Evolutionary conservation across 352 stramenopile genomes (phyloP).

Genomic region (Globisporangium nunn): DNA sequence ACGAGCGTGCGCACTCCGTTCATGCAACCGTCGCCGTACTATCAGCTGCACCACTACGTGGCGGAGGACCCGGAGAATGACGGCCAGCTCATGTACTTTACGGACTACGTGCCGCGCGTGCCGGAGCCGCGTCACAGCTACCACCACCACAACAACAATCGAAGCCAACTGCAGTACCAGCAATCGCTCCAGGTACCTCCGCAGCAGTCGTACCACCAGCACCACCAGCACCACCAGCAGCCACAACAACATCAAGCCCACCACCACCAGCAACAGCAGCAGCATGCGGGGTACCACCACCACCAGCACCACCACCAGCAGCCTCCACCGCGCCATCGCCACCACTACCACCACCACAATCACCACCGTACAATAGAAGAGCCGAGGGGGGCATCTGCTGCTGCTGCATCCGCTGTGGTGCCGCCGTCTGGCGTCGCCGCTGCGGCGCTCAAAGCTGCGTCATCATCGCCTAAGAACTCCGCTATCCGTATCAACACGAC

Average conservation of each 20-base stretch:
- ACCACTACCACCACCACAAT: constrained; percentile 16
- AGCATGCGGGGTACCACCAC: constrained; percentile 16
- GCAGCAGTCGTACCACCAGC: constrained; percentile 13
- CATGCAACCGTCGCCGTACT: constrained; percentile 27
- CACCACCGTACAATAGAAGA: constrained; percentile 38
- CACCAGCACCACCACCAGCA: constrained; percentile 4
- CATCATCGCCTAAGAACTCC: constrained; percentile 14
- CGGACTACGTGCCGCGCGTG: constrained; percentile 41
- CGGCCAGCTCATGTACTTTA: constrained; percentile 76
- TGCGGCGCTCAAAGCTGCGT: constrained; percentile 1
- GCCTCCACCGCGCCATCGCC: constrained; percentile 10
- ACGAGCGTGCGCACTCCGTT: constrained; percentile 38
- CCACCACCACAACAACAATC: not conserved
- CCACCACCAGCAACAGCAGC: constrained; percentile 11
- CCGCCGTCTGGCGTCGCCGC: not conserved
- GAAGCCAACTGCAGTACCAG: constrained; percentile 3
- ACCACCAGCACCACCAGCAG: constrained; percentile 1
- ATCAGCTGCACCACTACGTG: constrained; percentile 65
- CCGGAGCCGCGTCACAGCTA: constrained; percentile 16
- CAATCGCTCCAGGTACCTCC: constrained; percentile 5
- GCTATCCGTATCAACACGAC: constrained; percentile 28
- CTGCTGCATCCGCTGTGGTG: not conserved
- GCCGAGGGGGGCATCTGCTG: constrained; percentile 7
- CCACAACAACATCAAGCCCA: not conserved
- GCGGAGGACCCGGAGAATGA: constrained; percentile 48